A percentile compares a stretch with the other conserved stretches of the same genome.
phyloP scores from a whole-genome alignment of 2,329 filamentous ascomycete species.

The Thelonectria olida region DNA sequence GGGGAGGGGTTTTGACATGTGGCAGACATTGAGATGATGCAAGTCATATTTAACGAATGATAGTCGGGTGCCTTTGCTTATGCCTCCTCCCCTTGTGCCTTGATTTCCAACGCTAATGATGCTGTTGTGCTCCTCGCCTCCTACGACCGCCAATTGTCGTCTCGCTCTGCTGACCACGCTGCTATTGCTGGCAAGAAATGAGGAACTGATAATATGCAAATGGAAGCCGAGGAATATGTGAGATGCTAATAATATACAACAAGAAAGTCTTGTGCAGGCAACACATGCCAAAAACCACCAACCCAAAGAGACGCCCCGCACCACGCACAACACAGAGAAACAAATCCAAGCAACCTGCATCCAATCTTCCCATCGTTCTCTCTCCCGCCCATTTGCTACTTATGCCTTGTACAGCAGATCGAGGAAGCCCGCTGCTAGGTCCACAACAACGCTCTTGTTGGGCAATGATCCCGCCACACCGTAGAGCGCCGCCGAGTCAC shows the following conservation, averaged over 20 bases:
- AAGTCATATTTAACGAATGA: neutral
- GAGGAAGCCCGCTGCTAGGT: slow-evolving; percentile 89
- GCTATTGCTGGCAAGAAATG: neutral
- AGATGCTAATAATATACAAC: neutral
- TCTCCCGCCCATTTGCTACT: slow-evolving; percentile 30
- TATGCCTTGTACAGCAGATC: slow-evolving; percentile 92
- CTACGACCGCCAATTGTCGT: neutral
- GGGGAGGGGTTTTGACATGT: too few relatives aligned
- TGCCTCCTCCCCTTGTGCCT: neutral
- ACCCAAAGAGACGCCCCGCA: slow-evolving; percentile 4
- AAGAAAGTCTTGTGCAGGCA: neutral
- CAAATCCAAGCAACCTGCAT: slow-evolving; percentile 5
- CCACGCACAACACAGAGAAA: slow-evolving; percentile 4
- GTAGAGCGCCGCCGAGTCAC: slow-evolving; percentile 88
- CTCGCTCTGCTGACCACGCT: neutral
- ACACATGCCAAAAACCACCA: neutral
- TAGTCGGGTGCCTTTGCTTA: neutral
- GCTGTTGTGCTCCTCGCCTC: neutral
- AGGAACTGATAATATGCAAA: neutral
- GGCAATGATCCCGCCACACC: slow-evolving; percentile 94
- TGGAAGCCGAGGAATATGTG: neutral
- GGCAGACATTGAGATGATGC: neutral
- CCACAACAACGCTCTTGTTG: slow-evolving; percentile 93
- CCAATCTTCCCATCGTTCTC: neutral
- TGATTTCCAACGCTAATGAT: neutral